Conservation (phyloP, 345 rosid genomes). For the Ceriops tagal region DNA sequence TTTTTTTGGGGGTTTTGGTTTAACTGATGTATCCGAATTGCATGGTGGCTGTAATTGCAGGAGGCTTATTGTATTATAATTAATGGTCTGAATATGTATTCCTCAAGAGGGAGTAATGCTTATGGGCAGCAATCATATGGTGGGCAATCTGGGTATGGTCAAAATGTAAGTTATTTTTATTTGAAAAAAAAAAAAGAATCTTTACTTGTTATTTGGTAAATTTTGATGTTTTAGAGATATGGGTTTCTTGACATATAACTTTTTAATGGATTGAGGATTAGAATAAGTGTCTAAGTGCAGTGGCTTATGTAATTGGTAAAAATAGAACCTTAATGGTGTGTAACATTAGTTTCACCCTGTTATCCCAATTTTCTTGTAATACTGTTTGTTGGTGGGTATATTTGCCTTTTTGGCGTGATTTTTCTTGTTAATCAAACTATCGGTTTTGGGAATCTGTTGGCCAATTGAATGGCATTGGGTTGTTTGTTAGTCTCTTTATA, state of each 20-base stretch:
- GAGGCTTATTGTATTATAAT: background rate
- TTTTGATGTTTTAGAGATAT: background rate
- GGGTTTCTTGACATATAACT: background rate
- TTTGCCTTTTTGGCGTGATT: background rate
- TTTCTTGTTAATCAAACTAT: background rate
- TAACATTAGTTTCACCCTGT: too few relatives aligned
- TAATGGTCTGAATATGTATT: constrained; percentile 46
- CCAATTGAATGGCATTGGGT: too few relatives aligned
- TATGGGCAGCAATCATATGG: constrained; percentile 72
- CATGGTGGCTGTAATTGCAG: constrained; percentile 7
- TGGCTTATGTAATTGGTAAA: too few relatives aligned
- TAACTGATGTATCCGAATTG: background rate
- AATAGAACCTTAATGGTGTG: too few relatives aligned
- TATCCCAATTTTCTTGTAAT: too few relatives aligned
- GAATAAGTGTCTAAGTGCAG: too few relatives aligned
- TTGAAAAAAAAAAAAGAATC: background rate
- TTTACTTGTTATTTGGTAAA: background rate
- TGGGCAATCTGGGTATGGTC: constrained; percentile 74
- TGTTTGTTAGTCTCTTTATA: too few relatives aligned
- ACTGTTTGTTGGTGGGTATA: too few relatives aligned
- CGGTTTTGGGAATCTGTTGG: background rate
- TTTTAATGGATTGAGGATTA: too few relatives aligned
- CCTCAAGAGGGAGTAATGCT: constrained; percentile 68
- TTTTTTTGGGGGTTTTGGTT: background rate
- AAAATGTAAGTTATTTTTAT: constrained; percentile 52